Conservation (phyloP, 306 rosid species). For the Heteromeles arbutifolia region DNA sequence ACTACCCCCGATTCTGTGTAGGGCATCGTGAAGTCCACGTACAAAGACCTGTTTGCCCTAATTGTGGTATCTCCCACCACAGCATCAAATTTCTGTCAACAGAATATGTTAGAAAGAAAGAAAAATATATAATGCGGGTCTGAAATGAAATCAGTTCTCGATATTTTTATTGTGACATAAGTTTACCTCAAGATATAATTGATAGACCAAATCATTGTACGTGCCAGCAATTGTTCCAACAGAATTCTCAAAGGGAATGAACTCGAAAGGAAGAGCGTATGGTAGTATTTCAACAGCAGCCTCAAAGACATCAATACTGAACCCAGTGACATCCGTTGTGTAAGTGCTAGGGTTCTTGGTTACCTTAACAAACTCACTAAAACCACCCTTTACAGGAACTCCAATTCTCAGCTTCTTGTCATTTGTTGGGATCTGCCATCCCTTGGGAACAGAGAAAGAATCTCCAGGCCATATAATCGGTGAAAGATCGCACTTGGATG, state of each 20-base stretch:
- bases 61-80: conserved; percentile 33
- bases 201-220: conserved; percentile 30
- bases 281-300: conserved; percentile 35
- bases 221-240: conserved; percentile 14
- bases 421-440: conserved; percentile 42
- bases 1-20: conserved; percentile 55
- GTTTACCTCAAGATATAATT: conserved; percentile 43
- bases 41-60: conserved; percentile 37
- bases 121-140: too few relatives aligned
- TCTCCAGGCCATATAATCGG: conserved; percentile 58
- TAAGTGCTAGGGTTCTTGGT: not conserved
- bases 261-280: conserved; percentile 28
- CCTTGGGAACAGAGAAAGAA: conserved; percentile 23
- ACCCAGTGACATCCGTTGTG: conserved; percentile 27
- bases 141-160: too few relatives aligned
- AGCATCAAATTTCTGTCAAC: conserved; percentile 42
- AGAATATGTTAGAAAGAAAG: too few relatives aligned
- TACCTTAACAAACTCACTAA: conserved; percentile 26
- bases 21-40: conserved; percentile 52
- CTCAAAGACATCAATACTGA: conserved; percentile 43
- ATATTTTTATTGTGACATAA: not conserved
- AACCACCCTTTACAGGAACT: conserved; percentile 23
- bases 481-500: not conserved
- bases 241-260: conserved; percentile 18
- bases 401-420: conserved; percentile 34